A percentile compares a stretch with the other conserved stretches of the same genome.
Evolutionary conservation across 139 green algal species (phyloP).

Genomic region (Dunaliella sp.): DNA sequence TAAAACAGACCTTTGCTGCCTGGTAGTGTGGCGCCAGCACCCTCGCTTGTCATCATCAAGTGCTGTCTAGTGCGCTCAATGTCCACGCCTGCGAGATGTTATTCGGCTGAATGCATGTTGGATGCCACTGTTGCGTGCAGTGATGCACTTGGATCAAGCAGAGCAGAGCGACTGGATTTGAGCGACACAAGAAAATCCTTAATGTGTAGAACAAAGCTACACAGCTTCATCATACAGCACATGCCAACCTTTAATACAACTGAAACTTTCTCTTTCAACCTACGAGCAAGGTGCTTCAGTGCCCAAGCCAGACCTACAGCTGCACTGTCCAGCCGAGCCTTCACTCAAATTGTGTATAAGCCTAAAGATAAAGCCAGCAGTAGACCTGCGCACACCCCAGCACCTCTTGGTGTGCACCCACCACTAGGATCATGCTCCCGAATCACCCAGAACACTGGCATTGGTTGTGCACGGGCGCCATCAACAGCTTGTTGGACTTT

Average conservation of each 20-base stretch:
- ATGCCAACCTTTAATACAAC: too few species aligned
- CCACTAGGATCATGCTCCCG: slow-evolving; percentile 42
- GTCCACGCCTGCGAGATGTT: slow-evolving; percentile 51
- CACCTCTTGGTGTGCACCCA: too few species aligned
- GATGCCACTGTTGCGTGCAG: too few species aligned
- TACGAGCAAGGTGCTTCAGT: too few species aligned
- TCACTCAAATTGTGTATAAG: neutral
- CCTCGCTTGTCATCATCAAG: slow-evolving; percentile 22
- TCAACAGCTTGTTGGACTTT: slow-evolving; percentile 25
- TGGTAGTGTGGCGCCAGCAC: slow-evolving; percentile 37
- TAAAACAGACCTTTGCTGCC: slow-evolving; percentile 26
- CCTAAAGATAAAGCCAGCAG: neutral
- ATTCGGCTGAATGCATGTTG: too few species aligned
- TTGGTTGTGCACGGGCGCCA: slow-evolving; percentile 13
- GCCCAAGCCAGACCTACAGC: too few species aligned
- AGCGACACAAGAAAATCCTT: neutral
- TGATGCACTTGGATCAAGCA: too few species aligned
- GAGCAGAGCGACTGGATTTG: neutral
- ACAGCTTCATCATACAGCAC: too few species aligned
- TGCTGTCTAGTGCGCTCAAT: slow-evolving; percentile 53
- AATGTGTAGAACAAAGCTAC: neutral
- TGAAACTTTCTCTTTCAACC: too few species aligned
- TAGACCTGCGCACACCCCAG: too few species aligned
- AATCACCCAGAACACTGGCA: slow-evolving; percentile 53
- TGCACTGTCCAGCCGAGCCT: too few species aligned